Evolutionary conservation across 1,139 yeast genomes (phyloP).

Genomic region (Entelexis sorbosivorans): DNA sequence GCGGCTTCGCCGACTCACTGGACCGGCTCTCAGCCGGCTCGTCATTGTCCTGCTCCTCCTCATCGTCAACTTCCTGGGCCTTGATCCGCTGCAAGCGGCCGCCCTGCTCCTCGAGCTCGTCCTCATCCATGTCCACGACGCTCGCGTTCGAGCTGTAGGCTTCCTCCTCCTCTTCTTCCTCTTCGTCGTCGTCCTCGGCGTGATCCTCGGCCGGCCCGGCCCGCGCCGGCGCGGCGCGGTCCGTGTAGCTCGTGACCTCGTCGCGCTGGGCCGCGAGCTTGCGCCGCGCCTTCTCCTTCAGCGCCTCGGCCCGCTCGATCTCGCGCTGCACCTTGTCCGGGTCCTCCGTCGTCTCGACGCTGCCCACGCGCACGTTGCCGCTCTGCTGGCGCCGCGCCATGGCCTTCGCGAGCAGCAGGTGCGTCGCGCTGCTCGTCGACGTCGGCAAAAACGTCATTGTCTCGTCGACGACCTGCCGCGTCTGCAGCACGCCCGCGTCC

Average conservation of each 20-base stretch:
- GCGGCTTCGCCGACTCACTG: conserved; percentile 2
- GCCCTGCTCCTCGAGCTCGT: conserved; percentile 16
- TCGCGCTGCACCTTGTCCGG: conserved; percentile 76
- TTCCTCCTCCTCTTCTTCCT: conserved; percentile 34
- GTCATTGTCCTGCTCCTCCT: conserved; percentile 11
- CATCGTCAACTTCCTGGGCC: conserved; percentile 49
- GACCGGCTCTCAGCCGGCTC: background rate
- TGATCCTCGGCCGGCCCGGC: conserved; percentile 16
- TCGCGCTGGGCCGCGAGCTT: conserved; percentile 43
- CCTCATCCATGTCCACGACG: conserved; percentile 16
- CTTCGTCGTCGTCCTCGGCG: conserved; percentile 26
- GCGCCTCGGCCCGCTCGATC: conserved; percentile 63
- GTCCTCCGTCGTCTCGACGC: conserved; percentile 71
- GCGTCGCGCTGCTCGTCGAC: conserved; percentile 72
- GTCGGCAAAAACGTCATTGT: conserved; percentile 74
- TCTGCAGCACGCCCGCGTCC: conserved; percentile 49
- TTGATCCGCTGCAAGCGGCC: conserved; percentile 18
- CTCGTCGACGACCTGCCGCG: conserved; percentile 35
- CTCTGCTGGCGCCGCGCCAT: conserved; percentile 53
- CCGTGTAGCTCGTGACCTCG: conserved; percentile 37
- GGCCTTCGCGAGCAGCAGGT: conserved; percentile 66
- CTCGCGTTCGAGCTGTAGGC: conserved; percentile 30
- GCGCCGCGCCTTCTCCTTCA: conserved; percentile 34
- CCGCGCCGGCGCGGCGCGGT: conserved; percentile 14
- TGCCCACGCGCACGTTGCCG: conserved; percentile 46